These are phyloP conservation scores for Lasiosphaeriaceae sp. DNA, from an alignment of 495 filamentous ascomycete genomes.

Conservation along the genomic window DNA sequence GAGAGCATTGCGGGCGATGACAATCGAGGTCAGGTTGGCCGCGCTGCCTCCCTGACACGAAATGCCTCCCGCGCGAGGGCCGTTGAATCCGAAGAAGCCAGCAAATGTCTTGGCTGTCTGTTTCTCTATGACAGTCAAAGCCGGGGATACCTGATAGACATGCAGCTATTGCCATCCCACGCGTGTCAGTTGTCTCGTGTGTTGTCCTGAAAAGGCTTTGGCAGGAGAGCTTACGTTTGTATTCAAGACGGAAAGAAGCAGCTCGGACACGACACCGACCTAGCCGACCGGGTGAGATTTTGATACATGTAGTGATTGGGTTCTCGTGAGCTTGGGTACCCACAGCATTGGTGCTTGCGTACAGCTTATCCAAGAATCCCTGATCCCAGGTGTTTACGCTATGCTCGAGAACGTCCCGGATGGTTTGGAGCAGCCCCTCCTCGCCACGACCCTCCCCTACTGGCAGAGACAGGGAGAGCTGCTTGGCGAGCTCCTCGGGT, in stretches of 20 bases:
- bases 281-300: conserved; percentile 21
- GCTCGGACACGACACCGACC: conserved; percentile 76
- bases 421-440: conserved; percentile 62
- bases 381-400: conserved; percentile 96
- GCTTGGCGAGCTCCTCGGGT: conserved; percentile 63
- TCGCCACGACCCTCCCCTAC: conserved; percentile 58
- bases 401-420: conserved; percentile 68
- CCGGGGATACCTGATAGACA: conserved; percentile 87
- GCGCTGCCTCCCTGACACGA: conserved; percentile 83
- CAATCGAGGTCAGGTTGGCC: conserved; percentile 81
- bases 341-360: conserved; percentile 78
- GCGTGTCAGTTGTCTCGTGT: not conserved
- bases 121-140: conserved; percentile 80
- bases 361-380: conserved; percentile 91
- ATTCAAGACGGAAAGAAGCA: conserved; percentile 78
- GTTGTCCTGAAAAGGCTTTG: not conserved
- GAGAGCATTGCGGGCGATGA: conserved; percentile 83
- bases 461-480: conserved; percentile 65
- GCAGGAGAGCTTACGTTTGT: conserved; percentile 61
- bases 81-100: conserved; percentile 68
- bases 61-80: conserved; percentile 74
- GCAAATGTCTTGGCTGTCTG: conserved; percentile 66
- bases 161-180: conserved; percentile 49
- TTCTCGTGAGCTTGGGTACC: conserved; percentile 9
- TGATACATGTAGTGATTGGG: not conserved